Evolutionary conservation across 225 moss, liverwort and hornwort genomes (phyloP), one percentile per base, ranked within the genome.

Genomic region (Polytrichum formosum): DNA sequence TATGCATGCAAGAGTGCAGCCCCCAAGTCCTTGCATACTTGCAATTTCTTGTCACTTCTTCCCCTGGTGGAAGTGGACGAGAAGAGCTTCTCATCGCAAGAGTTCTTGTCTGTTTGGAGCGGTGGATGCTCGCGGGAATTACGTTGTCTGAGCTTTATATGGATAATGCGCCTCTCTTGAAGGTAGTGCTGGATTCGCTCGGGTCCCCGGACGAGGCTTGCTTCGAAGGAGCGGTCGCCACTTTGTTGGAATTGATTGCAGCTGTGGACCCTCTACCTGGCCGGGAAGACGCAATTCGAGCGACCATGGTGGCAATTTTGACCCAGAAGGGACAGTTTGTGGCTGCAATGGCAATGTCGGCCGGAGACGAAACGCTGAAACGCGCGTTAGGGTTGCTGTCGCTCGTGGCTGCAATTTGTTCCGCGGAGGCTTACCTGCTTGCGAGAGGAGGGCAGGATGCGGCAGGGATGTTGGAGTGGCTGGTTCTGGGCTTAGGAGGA

Each of bases 241-340:
- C 82, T 60, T 78, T 85, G 60, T 78, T 69, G 10, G 88, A 88
- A 30, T 78, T 82, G 67, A 70, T 88, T 55, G 64, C 75, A 60
- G 80, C 88, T 5, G 82, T 88, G 26, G 88, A 88, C 68, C 74
- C 70, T 53, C 82, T 88, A 68, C 88, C 88, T 63, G 85, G 78
- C 65, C 80, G 88, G 73, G 78, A 76, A 72, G 78, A 73, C 30
- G 88, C 82, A 65, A 74, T 88, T 21, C 82, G 60, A n/a, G 76
- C 70, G 54, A 80, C 74, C 8, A 75, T 83, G 73, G 78, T 85
- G 33, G 89, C 85, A 71, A 73, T 85, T 77, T 69, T 85, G 53
- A 77, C 72, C 68, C 85, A 89, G 55, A 82, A 79, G 66, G 81
- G 78, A 26, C 60, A 78, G 55, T 85, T 83, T 54, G 35, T 67